Evolutionary conservation across 2,329 filamentous ascomycete genomes (phyloP), one percentile per base, ranked within the genome.

Genomic region (Sclerotinia nivalis): DNA sequence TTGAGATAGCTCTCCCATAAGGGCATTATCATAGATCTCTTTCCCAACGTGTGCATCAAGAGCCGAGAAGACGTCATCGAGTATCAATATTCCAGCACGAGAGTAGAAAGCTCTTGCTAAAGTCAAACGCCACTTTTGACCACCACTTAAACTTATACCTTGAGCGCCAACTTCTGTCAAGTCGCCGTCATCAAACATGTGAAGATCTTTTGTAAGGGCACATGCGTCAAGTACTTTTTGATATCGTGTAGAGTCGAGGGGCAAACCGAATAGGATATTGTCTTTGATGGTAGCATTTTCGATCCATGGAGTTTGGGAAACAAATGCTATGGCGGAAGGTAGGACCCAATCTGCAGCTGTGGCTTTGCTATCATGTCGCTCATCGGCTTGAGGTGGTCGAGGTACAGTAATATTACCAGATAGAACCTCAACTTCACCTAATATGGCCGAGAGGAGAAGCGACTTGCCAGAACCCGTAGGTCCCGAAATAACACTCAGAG

Each of bases 291-390:
- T 91, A 1, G 89, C 90, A 74, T 93, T 94, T 77, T 94, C 91
- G 60, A 95, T 91, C 92, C 92, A 96, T 0, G 92, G 92, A 10
- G 90, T 92, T 77, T 94, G 91, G 1, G 89, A 86, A 47, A 93
- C 90, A 75, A 88, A 94, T 0, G 91, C 91, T 66, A 93, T 85
- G 5, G 89, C 86, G 7, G 84, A 84, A 18, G 88, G 84, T 12
- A 92, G 82, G 52, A 91, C 87, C 91, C 91, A 93, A 73, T 91
- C 81, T 9, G 76, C 78, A 50, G 76, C 78, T 34, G 80, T 89
- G 4, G 90, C 91, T 73, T 87, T 86, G 65, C 79, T 77, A 73
- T 91, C 89, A 72, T 86, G 84, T 50, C 89, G 84, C 43, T 90
- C 84, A 1, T 82, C 77, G 0, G 85, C 79, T 0, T 83, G 73